Evolutionary conservation across 139 green algal species (phyloP), one percentile per base, ranked within the genome.

Genomic region (Helicosporidium sp.): DNA sequence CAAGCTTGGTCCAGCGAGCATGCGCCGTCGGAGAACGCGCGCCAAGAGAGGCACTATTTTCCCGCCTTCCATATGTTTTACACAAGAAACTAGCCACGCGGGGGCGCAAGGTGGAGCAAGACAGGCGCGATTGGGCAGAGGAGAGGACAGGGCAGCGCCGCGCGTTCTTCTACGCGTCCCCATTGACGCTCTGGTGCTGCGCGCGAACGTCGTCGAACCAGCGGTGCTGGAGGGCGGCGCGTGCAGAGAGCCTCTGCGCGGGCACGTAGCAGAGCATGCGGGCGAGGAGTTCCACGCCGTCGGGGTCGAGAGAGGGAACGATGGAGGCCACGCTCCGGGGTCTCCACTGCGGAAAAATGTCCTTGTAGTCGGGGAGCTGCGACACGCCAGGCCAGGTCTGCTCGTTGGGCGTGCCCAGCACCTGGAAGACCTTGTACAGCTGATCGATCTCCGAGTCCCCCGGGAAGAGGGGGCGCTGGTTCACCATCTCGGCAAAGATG

Each of bases 401-500:
- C 26, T 78, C 68, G 8, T 60, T 53, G 4, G 74, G 74, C 3
- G 74, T 83, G 46, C 74, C 74, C 44, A 78, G 44, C 12, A 75
- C 28, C 19, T 62, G 64, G 44, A 83, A 83, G 25, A 83, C 79
- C 37, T 77, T 76, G 47, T 74, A 76, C 7, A 83, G 53, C 60
- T 83, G 64, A 42, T 79, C 70, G n/a, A 80, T 80, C 19, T 82
- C 72, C 48, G 70, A 84, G 60, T 92, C 82, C 5, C 79, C 80
- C 7, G 79, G 79, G 62, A 92, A 92, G 22, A 92, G 70, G 1
- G 82, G 79, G 36, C 68, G 63, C 62, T 83, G 63, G 55, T 61
- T 62, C 46, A 60, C 57, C 66, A 96, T 84, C 69, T 96, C 87
- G 18, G 84, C 85, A 68, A 97, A 94, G 39, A 97, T 97, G 78